Evolutionary conservation across 495 filamentous ascomycete species (phyloP).

Genomic region (Aspergillus affinis): DNA sequence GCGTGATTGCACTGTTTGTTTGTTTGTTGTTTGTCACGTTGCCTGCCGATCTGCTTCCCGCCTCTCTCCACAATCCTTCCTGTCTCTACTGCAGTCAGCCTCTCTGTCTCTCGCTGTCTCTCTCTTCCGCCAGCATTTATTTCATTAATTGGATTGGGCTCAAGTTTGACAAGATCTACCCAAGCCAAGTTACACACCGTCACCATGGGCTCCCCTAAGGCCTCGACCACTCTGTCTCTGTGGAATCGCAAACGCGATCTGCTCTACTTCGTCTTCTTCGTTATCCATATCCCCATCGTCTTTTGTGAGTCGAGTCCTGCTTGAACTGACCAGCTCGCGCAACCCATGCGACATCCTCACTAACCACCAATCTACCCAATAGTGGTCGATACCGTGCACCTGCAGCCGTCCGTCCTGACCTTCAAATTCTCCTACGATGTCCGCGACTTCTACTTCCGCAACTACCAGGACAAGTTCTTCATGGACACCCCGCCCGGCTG

Average conservation of each 20-base stretch:
- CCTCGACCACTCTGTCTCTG: constrained; percentile 26
- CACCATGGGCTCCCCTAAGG: not conserved
- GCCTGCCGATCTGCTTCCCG: too few relatives aligned
- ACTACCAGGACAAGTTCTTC: constrained; percentile 77
- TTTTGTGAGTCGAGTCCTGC: constrained; percentile 52
- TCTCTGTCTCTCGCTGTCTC: too few relatives aligned
- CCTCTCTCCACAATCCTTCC: too few relatives aligned
- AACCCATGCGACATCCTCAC: constrained; percentile 6
- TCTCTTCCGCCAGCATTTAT: not conserved
- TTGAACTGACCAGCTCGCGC: constrained; percentile 5
- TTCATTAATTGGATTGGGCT: not conserved
- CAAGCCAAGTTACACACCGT: not conserved
- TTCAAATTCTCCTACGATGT: constrained; percentile 49
- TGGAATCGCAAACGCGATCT: constrained; percentile 52
- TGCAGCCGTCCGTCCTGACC: constrained; percentile 59
- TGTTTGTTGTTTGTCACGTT: not conserved
- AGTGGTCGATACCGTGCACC: constrained; percentile 66
- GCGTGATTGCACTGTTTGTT: not conserved
- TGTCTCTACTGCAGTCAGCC: too few relatives aligned
- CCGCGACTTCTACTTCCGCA: constrained; percentile 63
- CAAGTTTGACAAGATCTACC: constrained; percentile 10
- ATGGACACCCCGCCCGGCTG: constrained; percentile 59
- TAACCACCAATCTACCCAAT: constrained; percentile 2
- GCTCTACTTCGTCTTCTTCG: constrained; percentile 69
- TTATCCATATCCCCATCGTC: constrained; percentile 65